Conservation (phyloP, 2,329 filamentous ascomycete genomes). For the Diaporthe ilicicola region DNA sequence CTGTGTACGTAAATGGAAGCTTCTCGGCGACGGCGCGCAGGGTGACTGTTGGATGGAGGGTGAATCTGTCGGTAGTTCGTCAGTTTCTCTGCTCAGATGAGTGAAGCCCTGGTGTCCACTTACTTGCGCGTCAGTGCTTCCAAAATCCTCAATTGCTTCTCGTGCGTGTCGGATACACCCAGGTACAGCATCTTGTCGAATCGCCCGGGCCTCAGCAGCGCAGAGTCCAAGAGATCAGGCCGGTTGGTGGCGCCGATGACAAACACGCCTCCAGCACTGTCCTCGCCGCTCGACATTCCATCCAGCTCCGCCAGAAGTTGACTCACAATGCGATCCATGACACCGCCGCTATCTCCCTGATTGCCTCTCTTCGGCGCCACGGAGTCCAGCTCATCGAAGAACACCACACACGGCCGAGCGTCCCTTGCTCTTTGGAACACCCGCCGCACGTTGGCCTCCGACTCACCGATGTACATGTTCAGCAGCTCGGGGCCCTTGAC, state of each 20-base stretch:
- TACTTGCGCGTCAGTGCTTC: slow-evolving; percentile 95
- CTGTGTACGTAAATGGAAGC: slow-evolving; percentile 95
- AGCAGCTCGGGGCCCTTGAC: slow-evolving; percentile 92
- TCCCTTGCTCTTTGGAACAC: slow-evolving; percentile 90
- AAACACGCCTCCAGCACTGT: slow-evolving; percentile 84
- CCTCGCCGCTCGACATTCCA: slow-evolving; percentile 94
- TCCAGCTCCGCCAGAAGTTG: slow-evolving; percentile 95
- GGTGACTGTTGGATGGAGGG: slow-evolving; percentile 80
- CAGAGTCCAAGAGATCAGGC: slow-evolving; percentile 91
- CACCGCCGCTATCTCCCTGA: slow-evolving; percentile 94
- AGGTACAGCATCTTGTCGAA: slow-evolving; percentile 99
- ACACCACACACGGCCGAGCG: slow-evolving; percentile 87
- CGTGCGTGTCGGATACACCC: slow-evolving; percentile 94
- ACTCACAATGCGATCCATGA: slow-evolving; percentile 97
- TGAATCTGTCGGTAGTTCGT: slow-evolving; percentile 68
- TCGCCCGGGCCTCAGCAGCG: slow-evolving; percentile 84
- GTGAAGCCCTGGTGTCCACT: slow-evolving; percentile 46
- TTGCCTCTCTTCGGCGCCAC: slow-evolving; percentile 97
- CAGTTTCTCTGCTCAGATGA: background rate
- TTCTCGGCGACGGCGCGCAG: slow-evolving; percentile 76
- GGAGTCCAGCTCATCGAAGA: slow-evolving; percentile 92
- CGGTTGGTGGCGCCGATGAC: slow-evolving; percentile 97
- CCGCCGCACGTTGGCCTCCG: slow-evolving; percentile 87
- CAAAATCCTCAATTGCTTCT: slow-evolving; percentile 93
- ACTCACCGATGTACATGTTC: slow-evolving; percentile 97